A percentile compares a stretch with the other conserved stretches of the same genome.
These are phyloP conservation scores for Xylariales sp. DNA, from an alignment of 2,329 filamentous ascomycete species.

Conservation along the genomic window DNA sequence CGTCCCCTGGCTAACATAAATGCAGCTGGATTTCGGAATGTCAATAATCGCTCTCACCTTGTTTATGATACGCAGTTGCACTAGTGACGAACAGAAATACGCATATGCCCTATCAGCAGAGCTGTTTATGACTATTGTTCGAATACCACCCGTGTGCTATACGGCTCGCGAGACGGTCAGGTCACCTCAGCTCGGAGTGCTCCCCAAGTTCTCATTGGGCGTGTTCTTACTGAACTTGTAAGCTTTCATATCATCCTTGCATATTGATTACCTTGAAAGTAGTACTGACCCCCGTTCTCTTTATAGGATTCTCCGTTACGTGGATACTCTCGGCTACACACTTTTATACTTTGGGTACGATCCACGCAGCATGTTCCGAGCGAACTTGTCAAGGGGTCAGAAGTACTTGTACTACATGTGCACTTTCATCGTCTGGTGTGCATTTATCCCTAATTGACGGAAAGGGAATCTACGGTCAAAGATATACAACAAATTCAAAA, in stretches of 20 bases:
- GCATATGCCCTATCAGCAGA: constrained; percentile 20
- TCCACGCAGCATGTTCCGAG: constrained; percentile 21
- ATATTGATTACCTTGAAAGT: too few species aligned
- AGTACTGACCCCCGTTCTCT: constrained; percentile 4
- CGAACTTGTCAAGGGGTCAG: constrained; percentile 14
- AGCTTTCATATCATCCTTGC: constrained; percentile 10
- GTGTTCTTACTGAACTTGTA: constrained; percentile 25
- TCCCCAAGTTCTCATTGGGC: constrained; percentile 23
- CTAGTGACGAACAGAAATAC: constrained; percentile 20
- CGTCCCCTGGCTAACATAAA: too few species aligned
- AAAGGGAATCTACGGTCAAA: not conserved
- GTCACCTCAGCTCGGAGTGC: constrained; percentile 13
- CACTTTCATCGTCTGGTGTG: constrained; percentile 26
- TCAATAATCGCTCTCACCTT: constrained; percentile 19
- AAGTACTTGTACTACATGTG: constrained; percentile 20
- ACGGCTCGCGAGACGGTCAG: constrained; percentile 21
- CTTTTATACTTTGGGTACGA: constrained; percentile 24
- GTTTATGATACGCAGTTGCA: constrained; percentile 20
- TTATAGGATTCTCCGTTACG: constrained; percentile 20
- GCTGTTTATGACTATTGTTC: constrained; percentile 21
- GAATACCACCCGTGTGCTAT: constrained; percentile 23
- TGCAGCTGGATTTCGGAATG: constrained; percentile 24
- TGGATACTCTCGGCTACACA: constrained; percentile 22
- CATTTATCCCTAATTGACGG: constrained; percentile 23
- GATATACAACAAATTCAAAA: not conserved